Base-by-base conservation (phyloP, 129 eudicot genomes). In the Chrysanthemum makinoi region DNA sequence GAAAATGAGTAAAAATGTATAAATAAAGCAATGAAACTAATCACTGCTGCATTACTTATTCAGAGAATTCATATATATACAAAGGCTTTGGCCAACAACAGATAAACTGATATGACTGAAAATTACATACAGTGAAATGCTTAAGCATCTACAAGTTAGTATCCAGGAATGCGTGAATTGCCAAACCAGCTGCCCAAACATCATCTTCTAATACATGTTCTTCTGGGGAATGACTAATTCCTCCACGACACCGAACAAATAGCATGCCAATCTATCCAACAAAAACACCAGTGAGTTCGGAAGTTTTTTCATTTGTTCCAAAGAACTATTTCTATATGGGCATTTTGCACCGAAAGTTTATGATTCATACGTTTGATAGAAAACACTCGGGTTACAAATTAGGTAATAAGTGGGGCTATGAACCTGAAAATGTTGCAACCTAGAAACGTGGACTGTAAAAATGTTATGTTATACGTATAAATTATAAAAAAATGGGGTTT, bases 171-270 rank as follows among this genome's bases (percentile, higher is more conserved):
- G 96, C 67, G 10, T 82, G 85, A 44, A 89, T 62, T 2, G 96
- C 94, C 82, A 92, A 77, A 47, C 98, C 95, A 43, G 95, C 95
- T 7, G 92, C 92, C 96, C 98, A 87, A 15, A 93, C 88, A 77
- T 93, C 98, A 28, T 89, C 95, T 33, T 93, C 96, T 63, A 80
- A 75, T 35, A 89, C 96, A 84, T 93, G 87, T 69, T 93, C 98
- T 19, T 82, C 95, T 2, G 98, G 98, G 39, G 98, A 89, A 70
- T 93, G 98, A 68, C 98, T 93, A 57, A 93, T 84, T 28, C 98
- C 98, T 30, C 98, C 96, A 59, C 95, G 96, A 59, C 98, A 93
- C 1, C 98, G 85, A 15, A 94, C 99, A 78, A 94, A 94, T 53
- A 94, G 75, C 99, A 94, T 94, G 5, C 90, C 97, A 43, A 94